Evolutionary conservation across 140 eudicot species (phyloP).

Genomic region (Stevia rebaudiana): DNA sequence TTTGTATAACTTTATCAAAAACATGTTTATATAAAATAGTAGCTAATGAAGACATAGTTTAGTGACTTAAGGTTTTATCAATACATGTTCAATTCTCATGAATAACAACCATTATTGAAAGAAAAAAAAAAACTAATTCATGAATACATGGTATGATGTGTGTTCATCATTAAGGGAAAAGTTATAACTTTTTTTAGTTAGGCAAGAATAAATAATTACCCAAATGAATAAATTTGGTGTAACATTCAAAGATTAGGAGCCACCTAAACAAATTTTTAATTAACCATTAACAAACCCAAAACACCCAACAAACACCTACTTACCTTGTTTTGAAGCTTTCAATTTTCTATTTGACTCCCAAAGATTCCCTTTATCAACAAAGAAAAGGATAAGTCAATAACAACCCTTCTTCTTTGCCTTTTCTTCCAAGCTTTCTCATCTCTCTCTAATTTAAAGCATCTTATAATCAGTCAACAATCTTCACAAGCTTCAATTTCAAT

Average conservation of each 20-base stretch:
- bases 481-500: background rate
- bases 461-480: conserved; percentile 6
- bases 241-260: conserved; percentile 20
- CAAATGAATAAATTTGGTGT: background rate
- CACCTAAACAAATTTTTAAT: conserved; percentile 28
- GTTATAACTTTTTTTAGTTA: too few relatives aligned
- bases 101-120: too few relatives aligned
- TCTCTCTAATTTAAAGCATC: conserved; percentile 14
- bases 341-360: conserved; percentile 14
- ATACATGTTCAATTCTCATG: too few relatives aligned
- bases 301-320: conserved; percentile 31
- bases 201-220: background rate
- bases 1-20: too few relatives aligned
- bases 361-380: conserved; percentile 17
- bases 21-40: too few relatives aligned
- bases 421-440: conserved; percentile 25
- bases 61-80: too few relatives aligned
- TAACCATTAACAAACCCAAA: conserved; percentile 31
- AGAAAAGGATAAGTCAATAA: conserved; percentile 22
- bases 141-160: too few relatives aligned
- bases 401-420: conserved; percentile 27
- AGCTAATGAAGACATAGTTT: too few relatives aligned
- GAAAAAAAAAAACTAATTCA: too few relatives aligned
- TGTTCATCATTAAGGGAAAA: too few relatives aligned
- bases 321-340: conserved; percentile 26